Evolutionary conservation across 2,329 filamentous ascomycete species (phyloP), one percentile per base, ranked within the genome.

Genomic region (Fusarium setosum): DNA sequence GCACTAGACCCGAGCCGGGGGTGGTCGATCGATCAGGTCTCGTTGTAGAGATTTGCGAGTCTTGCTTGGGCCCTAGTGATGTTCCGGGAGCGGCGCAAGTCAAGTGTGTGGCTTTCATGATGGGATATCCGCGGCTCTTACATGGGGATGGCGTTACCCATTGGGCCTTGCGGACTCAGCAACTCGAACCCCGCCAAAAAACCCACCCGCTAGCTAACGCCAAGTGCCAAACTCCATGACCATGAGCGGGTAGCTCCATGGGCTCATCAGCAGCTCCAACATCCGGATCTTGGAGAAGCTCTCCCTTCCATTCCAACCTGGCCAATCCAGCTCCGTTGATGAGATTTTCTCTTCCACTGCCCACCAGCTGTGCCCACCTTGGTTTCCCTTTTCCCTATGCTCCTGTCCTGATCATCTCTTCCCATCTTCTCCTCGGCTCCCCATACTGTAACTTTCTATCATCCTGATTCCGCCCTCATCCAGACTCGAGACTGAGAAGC

Each of bases 301-400:
- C 35, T 62, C 64, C 52, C 34, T 45, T 61, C 50, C 60, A 68
- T 61, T 68, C 52, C 31, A 64, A 54, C 21, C n/a, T 29, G 26
- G 26, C 38, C 38, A 41, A 11, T 24, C 44, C 31, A 47, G n/a
- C n/a, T 42, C 41, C 51, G 49, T 32, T 56, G 40, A 35, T 20
- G 47, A n/a, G n/a, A n/a, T n/a, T 45, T n/a, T 49, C 50, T 60
- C 45, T 34, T 47, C 41, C 34, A 55, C 61, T 59, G 54, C 40
- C 31, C 54, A 37, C 48, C 45, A 53, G 35, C 58, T 48, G 58
- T n/a, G n/a, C n/a, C n/a, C n/a, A n/a, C n/a, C n/a, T 44, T 52
- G 31, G 37, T 35, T 42, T 50, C 34, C 23, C 26, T 49, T 40
- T 56, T 35, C 18, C 52, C 29, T 47, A 47, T 44, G 29, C n/a